Conservation (phyloP, 768 basidiomycete species). For the Russula virescens region DNA sequence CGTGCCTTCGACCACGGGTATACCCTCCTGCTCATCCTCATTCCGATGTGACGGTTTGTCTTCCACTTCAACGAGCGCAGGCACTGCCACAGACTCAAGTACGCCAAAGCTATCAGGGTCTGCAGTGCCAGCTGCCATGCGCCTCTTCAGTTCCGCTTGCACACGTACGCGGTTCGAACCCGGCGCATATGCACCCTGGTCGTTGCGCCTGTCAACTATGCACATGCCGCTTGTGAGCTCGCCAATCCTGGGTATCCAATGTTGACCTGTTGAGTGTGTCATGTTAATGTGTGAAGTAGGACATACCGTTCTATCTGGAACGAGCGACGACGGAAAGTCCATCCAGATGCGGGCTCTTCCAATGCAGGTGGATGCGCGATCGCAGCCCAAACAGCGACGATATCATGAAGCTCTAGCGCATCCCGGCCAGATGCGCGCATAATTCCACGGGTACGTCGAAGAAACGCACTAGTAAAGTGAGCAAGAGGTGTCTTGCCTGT, state of each 20-base stretch:
- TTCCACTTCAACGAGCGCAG: slow-evolving; percentile 51
- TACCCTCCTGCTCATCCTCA: slow-evolving; percentile 24
- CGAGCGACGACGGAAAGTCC: slow-evolving; percentile 38
- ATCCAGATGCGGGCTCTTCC: slow-evolving; percentile 41
- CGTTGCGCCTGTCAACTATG: slow-evolving; percentile 71
- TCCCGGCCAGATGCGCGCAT: slow-evolving; percentile 81
- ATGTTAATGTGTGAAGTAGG: not conserved
- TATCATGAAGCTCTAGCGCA: slow-evolving; percentile 86
- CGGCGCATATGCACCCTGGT: slow-evolving; percentile 55
- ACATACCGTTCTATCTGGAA: slow-evolving; percentile 23
- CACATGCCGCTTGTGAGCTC: slow-evolving; percentile 85
- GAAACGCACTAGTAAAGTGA: slow-evolving; percentile 77
- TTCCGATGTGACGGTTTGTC: not conserved
- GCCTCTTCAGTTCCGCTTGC: slow-evolving; percentile 46
- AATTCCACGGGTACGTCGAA: slow-evolving; percentile 66
- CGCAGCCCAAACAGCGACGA: slow-evolving; percentile 85
- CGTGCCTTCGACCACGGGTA: slow-evolving; percentile 46
- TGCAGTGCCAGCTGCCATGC: slow-evolving; percentile 27
- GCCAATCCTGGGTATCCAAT: slow-evolving; percentile 44
- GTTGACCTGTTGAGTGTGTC: not conserved
- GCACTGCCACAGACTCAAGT: slow-evolving; percentile 48
- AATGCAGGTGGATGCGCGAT: slow-evolving; percentile 54
- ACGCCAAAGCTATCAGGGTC: slow-evolving; percentile 23
- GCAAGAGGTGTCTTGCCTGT: slow-evolving; percentile 51
- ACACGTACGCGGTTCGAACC: slow-evolving; percentile 61